These are phyloP conservation scores for Cryphonectria radicalis DNA, from an alignment of 2,329 filamentous ascomycete species.

Conservation along the genomic window DNA sequence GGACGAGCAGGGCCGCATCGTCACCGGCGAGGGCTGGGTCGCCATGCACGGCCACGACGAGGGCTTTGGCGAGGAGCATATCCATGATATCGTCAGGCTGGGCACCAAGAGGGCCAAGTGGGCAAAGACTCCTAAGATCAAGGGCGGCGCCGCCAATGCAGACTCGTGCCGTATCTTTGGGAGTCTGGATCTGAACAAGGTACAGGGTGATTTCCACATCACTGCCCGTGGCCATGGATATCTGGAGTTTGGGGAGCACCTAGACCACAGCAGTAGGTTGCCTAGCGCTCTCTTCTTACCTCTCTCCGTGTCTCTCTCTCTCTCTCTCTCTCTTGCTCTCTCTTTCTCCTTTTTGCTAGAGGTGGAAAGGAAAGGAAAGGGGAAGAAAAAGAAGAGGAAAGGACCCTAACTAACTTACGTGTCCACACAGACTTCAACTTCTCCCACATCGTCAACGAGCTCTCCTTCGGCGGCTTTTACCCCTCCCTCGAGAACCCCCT, in stretches of 20 bases:
- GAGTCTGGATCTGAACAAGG: conserved; percentile 89
- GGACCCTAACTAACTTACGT: background rate
- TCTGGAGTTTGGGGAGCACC: conserved; percentile 74
- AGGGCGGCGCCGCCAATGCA: conserved; percentile 44
- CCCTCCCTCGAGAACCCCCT: conserved; percentile 92
- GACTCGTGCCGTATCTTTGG: conserved; percentile 91
- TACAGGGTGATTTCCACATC: conserved; percentile 97
- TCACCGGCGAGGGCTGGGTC: conserved; percentile 63
- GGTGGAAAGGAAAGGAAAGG: background rate
- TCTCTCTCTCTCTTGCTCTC: too few relatives aligned
- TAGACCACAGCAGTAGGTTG: conserved; percentile 77
- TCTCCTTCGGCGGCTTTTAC: conserved; percentile 97
- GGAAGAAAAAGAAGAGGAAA: background rate
- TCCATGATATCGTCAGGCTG: conserved; percentile 86
- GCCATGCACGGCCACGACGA: conserved; percentile 58
- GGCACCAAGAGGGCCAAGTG: conserved; percentile 66
- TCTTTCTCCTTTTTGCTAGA: background rate
- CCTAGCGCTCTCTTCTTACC: background rate
- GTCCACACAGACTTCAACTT: conserved; percentile 84
- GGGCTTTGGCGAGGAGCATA: conserved; percentile 78
- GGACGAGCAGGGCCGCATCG: conserved; percentile 57
- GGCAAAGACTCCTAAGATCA: conserved; percentile 75
- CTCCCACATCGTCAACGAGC: conserved; percentile 92
- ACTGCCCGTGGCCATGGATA: conserved; percentile 97
- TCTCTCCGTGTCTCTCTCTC: background rate